Conservation (phyloP, 1,284 basidiomycete species). For the Pulchroboletus neoregius region DNA sequence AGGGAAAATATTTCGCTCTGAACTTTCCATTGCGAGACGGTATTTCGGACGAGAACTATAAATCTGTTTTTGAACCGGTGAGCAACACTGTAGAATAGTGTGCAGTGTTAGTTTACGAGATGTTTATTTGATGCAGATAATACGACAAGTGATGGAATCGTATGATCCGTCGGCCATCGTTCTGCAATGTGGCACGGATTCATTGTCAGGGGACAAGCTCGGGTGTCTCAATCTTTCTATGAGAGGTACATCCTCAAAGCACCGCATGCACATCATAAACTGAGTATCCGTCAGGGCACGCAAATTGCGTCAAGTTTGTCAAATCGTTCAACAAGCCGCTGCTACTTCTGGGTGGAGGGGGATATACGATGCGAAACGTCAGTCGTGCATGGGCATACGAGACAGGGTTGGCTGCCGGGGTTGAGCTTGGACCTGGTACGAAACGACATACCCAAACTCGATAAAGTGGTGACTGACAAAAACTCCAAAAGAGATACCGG, state of each 20-base stretch:
- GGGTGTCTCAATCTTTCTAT: conserved; percentile 97
- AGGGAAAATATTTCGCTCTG: conserved; percentile 89
- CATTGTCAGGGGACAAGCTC: conserved; percentile 93
- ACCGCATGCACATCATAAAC: background rate
- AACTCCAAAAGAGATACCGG: conserved; percentile 73
- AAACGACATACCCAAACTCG: background rate
- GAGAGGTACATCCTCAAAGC: conserved; percentile 54
- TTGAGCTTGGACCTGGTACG: conserved; percentile 83
- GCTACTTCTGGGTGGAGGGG: conserved; percentile 92
- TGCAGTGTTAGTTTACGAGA: background rate
- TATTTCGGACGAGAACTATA: conserved; percentile 94
- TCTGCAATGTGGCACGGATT: conserved; percentile 98
- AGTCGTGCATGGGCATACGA: conserved; percentile 98
- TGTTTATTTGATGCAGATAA: conserved; percentile 60
- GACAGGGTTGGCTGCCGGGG: conserved; percentile 94
- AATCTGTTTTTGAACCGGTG: conserved; percentile 93
- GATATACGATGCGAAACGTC: conserved; percentile 98
- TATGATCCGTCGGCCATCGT: conserved; percentile 97
- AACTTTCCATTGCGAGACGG: conserved; percentile 97
- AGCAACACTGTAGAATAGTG: conserved; percentile 27
- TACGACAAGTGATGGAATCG: conserved; percentile 91
- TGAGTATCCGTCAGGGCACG: conserved; percentile 64
- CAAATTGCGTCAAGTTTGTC: conserved; percentile 95
- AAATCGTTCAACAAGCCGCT: conserved; percentile 95
- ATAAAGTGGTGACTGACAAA: conserved; percentile 10